Evolutionary conservation across 768 basidiomycete species (phyloP).

Genomic region (Tricholoma furcatifolium): DNA sequence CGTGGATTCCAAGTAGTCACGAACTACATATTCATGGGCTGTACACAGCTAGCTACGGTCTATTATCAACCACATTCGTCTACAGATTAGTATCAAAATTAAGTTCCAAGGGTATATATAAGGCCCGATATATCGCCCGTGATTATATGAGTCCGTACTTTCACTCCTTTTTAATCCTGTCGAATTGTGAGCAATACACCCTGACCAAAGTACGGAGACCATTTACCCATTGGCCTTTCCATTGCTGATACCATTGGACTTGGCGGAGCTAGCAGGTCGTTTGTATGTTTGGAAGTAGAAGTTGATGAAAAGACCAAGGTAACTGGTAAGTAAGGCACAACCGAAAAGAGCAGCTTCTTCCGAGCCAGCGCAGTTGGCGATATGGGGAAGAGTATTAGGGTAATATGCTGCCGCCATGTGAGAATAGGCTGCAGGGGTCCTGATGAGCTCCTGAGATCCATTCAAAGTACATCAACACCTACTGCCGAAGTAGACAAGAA

Average conservation of each 20-base stretch:
- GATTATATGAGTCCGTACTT: slow-evolving; percentile 22
- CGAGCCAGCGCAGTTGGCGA: slow-evolving; percentile 85
- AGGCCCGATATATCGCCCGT: slow-evolving; percentile 30
- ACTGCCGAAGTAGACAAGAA: slow-evolving; percentile 94
- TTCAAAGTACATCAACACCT: slow-evolving; percentile 32
- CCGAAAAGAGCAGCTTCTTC: slow-evolving; percentile 88
- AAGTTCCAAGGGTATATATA: slow-evolving; percentile 38
- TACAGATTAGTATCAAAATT: slow-evolving; percentile 34
- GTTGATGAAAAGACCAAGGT: slow-evolving; percentile 94
- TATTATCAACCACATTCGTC: slow-evolving; percentile 17
- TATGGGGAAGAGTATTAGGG: slow-evolving; percentile 55
- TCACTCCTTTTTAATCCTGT: slow-evolving; percentile 33
- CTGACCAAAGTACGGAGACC: background rate
- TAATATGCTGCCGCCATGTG: slow-evolving; percentile 74
- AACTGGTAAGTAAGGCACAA: slow-evolving; percentile 83
- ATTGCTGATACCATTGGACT: slow-evolving; percentile 43
- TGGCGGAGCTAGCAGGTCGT: slow-evolving; percentile 42
- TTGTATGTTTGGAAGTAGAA: slow-evolving; percentile 88
- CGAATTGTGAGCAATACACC: slow-evolving; percentile 8
- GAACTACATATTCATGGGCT: slow-evolving; percentile 7
- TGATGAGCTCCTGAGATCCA: slow-evolving; percentile 1
- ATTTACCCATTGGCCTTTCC: slow-evolving; percentile 44
- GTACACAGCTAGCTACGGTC: slow-evolving; percentile 1
- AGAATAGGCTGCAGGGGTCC: slow-evolving; percentile 57
- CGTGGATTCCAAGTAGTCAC: too few relatives aligned